A percentile compares a stretch with the other conserved stretches of the same genome.
phyloP scores from a whole-genome alignment of 139 green algal species.

The Ettlia oleoabundans region DNA sequence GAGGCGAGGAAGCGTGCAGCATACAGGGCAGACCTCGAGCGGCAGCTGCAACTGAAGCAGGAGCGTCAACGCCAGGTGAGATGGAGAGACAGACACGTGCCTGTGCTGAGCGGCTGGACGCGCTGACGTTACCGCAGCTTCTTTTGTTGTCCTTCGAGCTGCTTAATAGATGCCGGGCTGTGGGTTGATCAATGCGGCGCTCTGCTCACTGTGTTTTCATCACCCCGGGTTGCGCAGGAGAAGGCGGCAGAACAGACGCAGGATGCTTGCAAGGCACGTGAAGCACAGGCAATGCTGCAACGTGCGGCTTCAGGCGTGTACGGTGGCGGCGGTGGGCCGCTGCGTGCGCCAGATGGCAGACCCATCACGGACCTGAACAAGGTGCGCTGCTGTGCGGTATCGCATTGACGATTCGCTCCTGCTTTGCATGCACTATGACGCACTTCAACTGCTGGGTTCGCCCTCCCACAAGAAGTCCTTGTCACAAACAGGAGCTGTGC shows the following conservation, averaged over 20 bases:
- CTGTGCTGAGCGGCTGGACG: neutral
- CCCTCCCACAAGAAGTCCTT: no score
- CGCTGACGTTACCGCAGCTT: no score
- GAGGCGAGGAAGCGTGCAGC: neutral
- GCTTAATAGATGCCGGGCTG: no score
- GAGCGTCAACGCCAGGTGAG: slow-evolving; percentile 13
- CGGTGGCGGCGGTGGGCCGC: slow-evolving; percentile 31
- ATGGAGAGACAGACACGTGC: neutral
- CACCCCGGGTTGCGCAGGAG: no score
- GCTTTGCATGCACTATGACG: no score
- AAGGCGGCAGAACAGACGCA: slow-evolving; percentile 3
- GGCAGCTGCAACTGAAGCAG: slow-evolving; percentile 36
- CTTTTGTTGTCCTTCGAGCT: no score
- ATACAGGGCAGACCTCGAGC: slow-evolving; percentile 43
- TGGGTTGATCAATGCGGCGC: no score
- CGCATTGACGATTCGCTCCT: no score
- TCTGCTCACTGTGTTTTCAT: no score
- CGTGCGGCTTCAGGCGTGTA: slow-evolving; percentile 2
- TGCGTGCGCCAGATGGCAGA: neutral
- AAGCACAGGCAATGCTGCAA: neutral
- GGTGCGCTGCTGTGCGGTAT: no score
- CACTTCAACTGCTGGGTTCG: no score
- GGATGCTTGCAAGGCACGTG: neutral
- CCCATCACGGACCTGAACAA: slow-evolving; percentile 28
- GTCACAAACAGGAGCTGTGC: no score